phyloP scores from a whole-genome alignment of 495 filamentous ascomycete genomes.

The Parmelia sp. region DNA sequence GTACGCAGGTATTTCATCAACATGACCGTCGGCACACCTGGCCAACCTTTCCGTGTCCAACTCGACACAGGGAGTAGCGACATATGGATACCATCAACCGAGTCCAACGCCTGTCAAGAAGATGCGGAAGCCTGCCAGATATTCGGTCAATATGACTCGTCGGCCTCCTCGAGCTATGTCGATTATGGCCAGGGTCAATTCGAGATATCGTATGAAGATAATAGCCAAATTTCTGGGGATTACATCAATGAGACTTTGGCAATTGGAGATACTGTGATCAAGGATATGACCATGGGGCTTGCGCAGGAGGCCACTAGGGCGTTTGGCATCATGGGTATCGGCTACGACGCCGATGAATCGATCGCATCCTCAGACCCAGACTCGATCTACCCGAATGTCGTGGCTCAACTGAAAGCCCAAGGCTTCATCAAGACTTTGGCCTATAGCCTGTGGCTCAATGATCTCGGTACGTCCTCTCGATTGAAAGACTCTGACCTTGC shows the following conservation, averaged over 20 bases:
- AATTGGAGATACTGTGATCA: conserved; percentile 53
- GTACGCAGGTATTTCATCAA: conserved; percentile 52
- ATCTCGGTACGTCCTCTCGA: conserved; percentile 45
- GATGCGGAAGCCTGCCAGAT: conserved; percentile 42
- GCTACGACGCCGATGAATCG: conserved; percentile 67
- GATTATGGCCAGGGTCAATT: conserved; percentile 57
- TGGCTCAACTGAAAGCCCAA: conserved; percentile 54
- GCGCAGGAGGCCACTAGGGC: conserved; percentile 15
- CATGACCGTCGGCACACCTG: conserved; percentile 60
- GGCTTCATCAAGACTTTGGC: conserved; percentile 65
- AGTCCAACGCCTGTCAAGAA: conserved; percentile 46
- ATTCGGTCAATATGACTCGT: conserved; percentile 52
- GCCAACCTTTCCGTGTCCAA: conserved; percentile 51
- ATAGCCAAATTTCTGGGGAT: conserved; percentile 61
- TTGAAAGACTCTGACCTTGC: background rate
- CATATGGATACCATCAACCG: conserved; percentile 68
- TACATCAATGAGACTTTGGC: conserved; percentile 69
- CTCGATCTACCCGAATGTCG: conserved; percentile 60
- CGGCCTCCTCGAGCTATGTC: conserved; percentile 61
- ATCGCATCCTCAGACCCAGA: conserved; percentile 48
- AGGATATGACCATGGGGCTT: conserved; percentile 38
- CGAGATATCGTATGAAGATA: conserved; percentile 75
- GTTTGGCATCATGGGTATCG: conserved; percentile 80
- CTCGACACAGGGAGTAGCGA: conserved; percentile 77
- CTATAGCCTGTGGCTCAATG: conserved; percentile 84